phyloP scores from a whole-genome alignment of 2,329 filamentous ascomycete species.

The Venturia effusa region DNA sequence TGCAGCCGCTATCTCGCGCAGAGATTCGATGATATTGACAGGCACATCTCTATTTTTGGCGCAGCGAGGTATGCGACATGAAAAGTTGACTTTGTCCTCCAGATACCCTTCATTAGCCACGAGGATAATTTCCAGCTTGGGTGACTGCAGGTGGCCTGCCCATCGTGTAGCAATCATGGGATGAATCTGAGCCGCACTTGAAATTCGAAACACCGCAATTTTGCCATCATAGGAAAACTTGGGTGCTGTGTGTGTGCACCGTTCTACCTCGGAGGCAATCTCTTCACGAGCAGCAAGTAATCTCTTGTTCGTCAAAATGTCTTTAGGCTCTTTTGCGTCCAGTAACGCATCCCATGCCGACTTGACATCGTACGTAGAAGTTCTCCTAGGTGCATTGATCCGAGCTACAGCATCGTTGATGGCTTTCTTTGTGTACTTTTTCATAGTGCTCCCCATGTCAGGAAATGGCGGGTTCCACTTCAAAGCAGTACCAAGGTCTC shows the following conservation, averaged over 20 bases:
- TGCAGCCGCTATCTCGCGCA: constrained; percentile 40
- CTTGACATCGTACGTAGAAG: constrained; percentile 48
- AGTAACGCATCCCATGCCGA: constrained; percentile 51
- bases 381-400: constrained; percentile 54
- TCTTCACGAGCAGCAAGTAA: constrained; percentile 46
- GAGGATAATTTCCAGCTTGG: constrained; percentile 51
- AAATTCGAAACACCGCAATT: constrained; percentile 53
- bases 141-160: constrained; percentile 49
- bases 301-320: constrained; percentile 38
- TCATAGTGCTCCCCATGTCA: constrained; percentile 51
- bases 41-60: constrained; percentile 43
- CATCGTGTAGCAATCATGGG: constrained; percentile 57
- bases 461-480: constrained; percentile 59
- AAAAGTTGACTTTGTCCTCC: constrained; percentile 54
- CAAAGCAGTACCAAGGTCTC: constrained; percentile 52
- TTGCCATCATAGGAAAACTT: constrained; percentile 52
- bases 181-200: constrained; percentile 51
- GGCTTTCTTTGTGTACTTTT: constrained; percentile 48
- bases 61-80: constrained; percentile 49
- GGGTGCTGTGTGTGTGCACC: constrained; percentile 50
- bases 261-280: constrained; percentile 50
- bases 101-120: constrained; percentile 58
- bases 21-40: constrained; percentile 51
- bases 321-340: constrained; percentile 38
- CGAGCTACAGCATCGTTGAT: constrained; percentile 53